Evolutionary conservation across 2,329 filamentous ascomycete genomes (phyloP).

Genomic region (Geosmithia flava): DNA sequence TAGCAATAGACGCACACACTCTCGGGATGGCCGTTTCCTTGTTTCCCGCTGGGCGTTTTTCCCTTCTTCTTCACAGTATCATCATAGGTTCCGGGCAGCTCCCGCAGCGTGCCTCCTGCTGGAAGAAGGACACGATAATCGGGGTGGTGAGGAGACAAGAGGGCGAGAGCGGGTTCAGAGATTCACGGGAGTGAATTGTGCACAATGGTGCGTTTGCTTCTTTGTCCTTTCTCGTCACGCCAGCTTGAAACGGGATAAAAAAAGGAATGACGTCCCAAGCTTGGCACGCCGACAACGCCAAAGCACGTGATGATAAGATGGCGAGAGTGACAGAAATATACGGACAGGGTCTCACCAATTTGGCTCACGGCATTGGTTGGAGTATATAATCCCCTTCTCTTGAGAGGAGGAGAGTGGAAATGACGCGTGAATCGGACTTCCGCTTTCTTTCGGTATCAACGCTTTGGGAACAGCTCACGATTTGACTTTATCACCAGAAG

Average conservation of each 20-base stretch:
- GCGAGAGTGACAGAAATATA: background rate
- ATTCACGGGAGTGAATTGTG: background rate
- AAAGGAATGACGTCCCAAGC: background rate
- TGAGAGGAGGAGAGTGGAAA: background rate
- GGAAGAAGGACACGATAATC: background rate
- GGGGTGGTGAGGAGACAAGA: too few relatives aligned
- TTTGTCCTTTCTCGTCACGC: background rate
- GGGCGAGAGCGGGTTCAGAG: too few relatives aligned
- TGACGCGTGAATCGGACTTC: too few relatives aligned
- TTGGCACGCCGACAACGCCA: slow-evolving; percentile 1
- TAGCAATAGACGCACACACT: background rate
- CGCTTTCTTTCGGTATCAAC: background rate
- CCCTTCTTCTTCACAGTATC: background rate
- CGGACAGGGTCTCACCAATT: background rate
- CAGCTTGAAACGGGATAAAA: background rate
- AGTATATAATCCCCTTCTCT: background rate
- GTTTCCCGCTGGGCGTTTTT: background rate
- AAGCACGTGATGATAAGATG: slow-evolving; percentile 1
- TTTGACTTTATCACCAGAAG: background rate
- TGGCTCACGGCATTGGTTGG: background rate
- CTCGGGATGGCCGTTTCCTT: background rate
- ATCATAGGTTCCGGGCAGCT: background rate
- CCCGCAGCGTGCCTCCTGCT: background rate
- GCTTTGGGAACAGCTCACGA: too few relatives aligned
- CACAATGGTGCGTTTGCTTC: background rate